A percentile compares a stretch with the other conserved stretches of the same genome.
Evolutionary conservation across 306 rosid species (phyloP).

Genomic region (Lathyrus aphaca): DNA sequence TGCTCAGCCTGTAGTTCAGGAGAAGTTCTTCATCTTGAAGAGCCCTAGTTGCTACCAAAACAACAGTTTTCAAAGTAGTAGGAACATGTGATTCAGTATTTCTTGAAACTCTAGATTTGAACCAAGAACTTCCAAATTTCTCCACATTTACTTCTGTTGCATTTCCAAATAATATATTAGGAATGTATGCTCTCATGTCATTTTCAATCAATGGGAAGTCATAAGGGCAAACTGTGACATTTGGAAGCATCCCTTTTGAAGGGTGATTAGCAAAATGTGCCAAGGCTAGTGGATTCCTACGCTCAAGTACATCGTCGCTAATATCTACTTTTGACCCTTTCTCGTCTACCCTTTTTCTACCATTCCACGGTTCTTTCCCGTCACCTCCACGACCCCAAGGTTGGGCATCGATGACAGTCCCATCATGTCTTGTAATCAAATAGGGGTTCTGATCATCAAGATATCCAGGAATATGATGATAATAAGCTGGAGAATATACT

Average conservation of each 20-base stretch:
- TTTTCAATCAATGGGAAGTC: conserved; percentile 84
- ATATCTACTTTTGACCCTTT: conserved; percentile 47
- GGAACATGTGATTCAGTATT: conserved; percentile 55
- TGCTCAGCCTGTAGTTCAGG: conserved; percentile 81
- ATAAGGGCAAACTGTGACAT: conserved; percentile 88
- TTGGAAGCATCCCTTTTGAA: conserved; percentile 71
- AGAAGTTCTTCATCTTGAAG: conserved; percentile 81
- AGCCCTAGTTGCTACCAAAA: conserved; percentile 77
- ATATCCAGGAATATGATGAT: conserved; percentile 82
- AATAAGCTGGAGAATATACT: conserved; percentile 70
- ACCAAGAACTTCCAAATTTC: conserved; percentile 70
- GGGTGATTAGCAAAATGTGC: conserved; percentile 93
- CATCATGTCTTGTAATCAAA: conserved; percentile 83
- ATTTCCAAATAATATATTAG: conserved; percentile 68
- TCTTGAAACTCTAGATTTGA: conserved; percentile 59
- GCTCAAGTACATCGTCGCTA: conserved; percentile 58
- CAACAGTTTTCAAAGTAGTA: conserved; percentile 64
- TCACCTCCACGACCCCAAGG: conserved; percentile 84
- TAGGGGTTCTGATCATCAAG: conserved; percentile 73
- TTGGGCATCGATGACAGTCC: conserved; percentile 72
- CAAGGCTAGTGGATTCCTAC: conserved; percentile 80
- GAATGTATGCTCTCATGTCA: conserved; percentile 74
- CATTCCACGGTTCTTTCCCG: conserved; percentile 56
- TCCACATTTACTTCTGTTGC: conserved; percentile 53
- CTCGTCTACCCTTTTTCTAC: conserved; percentile 46